phyloP scores from a whole-genome alignment of 345 rosid genomes.

The Turritis glabra region DNA sequence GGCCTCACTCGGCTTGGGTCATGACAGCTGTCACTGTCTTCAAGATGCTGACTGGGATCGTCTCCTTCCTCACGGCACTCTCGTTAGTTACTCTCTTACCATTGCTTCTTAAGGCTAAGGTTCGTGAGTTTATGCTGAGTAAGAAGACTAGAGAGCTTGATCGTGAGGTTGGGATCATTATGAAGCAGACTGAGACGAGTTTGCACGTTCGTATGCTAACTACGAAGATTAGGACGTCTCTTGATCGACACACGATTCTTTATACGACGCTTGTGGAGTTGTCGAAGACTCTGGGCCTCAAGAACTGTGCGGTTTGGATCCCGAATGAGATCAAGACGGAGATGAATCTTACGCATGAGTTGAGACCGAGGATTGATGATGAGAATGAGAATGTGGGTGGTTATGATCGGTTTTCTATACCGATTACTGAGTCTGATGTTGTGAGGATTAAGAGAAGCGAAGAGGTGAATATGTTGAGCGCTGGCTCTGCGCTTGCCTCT shows the following conservation, averaged over 20 bases:
- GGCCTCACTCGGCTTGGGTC: conserved; percentile 71
- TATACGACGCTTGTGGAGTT: conserved; percentile 87
- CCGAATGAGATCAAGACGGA: conserved; percentile 67
- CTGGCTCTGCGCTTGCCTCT: conserved; percentile 59
- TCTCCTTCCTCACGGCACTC: conserved; percentile 82
- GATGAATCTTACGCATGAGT: conserved; percentile 72
- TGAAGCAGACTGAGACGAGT: conserved; percentile 82
- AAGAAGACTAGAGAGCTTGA: conserved; percentile 84
- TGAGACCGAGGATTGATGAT: conserved; percentile 47
- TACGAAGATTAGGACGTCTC: conserved; percentile 78
- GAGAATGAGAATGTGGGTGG: conserved; percentile 4
- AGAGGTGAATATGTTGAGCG: conserved; percentile 57
- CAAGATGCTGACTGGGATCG: conserved; percentile 87
- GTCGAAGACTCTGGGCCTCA: conserved; percentile 74
- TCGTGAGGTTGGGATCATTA: conserved; percentile 79
- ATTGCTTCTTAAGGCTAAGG: conserved; percentile 86
- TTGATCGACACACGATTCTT: conserved; percentile 79
- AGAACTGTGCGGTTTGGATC: conserved; percentile 94
- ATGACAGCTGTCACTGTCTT: conserved; percentile 81
- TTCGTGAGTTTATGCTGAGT: conserved; percentile 83
- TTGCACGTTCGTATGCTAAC: conserved; percentile 93
- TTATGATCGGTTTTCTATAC: conserved; percentile 43
- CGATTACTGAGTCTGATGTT: conserved; percentile 69
- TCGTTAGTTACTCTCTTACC: conserved; percentile 84
- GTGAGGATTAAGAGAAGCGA: conserved; percentile 64